These are phyloP conservation scores for Endocarpon pusillum DNA, from an alignment of 495 filamentous ascomycete genomes.

Conservation along the genomic window DNA sequence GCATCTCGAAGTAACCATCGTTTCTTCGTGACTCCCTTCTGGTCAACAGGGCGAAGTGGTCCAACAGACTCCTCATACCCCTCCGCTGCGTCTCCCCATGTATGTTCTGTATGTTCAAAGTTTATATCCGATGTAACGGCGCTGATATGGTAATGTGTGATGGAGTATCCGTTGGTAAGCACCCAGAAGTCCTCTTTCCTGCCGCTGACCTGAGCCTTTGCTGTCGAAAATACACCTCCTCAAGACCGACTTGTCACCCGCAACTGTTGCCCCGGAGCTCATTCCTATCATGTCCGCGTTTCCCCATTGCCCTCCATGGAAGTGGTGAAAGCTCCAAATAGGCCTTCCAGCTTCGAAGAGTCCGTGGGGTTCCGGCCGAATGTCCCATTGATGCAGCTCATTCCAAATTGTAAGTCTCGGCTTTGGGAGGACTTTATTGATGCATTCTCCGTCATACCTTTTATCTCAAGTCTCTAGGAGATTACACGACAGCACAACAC, in stretches of 20 bases:
- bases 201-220: conserved; percentile 27
- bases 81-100: conserved; percentile 35
- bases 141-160: conserved; percentile 36
- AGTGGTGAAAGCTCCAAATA: conserved; percentile 46
- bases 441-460: conserved; percentile 39
- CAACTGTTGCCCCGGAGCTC: conserved; percentile 35
- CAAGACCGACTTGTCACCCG: conserved; percentile 42
- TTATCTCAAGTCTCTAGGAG: conserved; percentile 31
- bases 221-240: conserved; percentile 43
- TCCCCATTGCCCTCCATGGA: conserved; percentile 39
- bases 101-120: conserved; percentile 41
- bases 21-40: conserved; percentile 27
- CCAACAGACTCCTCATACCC: conserved; percentile 36
- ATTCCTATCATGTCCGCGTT: conserved; percentile 39
- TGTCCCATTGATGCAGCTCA: conserved; percentile 46
- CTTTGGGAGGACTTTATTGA: conserved; percentile 32
- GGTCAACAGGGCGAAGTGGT: conserved; percentile 28
- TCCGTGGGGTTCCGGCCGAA: conserved; percentile 40
- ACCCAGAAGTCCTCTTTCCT: conserved; percentile 32
- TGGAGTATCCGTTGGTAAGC: conserved; percentile 44
- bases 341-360: conserved; percentile 43
- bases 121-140: conserved; percentile 28
- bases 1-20: conserved; percentile 28
- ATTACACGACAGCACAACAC: conserved; percentile 45
- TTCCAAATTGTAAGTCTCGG: conserved; percentile 32